Percentiles rank a stretch among this genome's conserved stretches.
Evolutionary conservation across 2,329 filamentous ascomycete genomes (phyloP).

Genomic region (Cyphellophora europaea): DNA sequence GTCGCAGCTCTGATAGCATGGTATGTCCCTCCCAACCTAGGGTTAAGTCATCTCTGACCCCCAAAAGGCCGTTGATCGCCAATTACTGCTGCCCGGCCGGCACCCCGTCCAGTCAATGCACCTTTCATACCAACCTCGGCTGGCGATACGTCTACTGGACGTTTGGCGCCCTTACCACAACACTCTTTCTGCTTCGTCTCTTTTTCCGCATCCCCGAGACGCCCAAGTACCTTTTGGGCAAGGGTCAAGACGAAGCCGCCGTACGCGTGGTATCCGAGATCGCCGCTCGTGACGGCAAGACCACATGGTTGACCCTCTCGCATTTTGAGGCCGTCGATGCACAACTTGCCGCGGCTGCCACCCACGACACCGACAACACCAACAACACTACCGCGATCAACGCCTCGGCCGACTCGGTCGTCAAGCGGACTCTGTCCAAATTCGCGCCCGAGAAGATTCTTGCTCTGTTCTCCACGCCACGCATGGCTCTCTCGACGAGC

Average conservation of each 20-base stretch:
- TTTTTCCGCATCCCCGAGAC: slow-evolving; percentile 64
- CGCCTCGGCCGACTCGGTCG: slow-evolving; percentile 40
- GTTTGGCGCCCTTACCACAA: slow-evolving; percentile 58
- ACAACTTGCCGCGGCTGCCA: too few relatives aligned
- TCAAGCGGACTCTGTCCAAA: slow-evolving; percentile 56
- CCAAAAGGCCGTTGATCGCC: too few relatives aligned
- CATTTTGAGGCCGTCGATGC: slow-evolving; percentile 42
- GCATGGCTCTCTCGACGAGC: slow-evolving; percentile 56
- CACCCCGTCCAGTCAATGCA: slow-evolving; percentile 40
- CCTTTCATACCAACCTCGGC: slow-evolving; percentile 56
- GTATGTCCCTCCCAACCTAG: slow-evolving; percentile 58
- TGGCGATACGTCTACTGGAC: slow-evolving; percentile 65
- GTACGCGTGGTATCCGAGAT: slow-evolving; percentile 62
- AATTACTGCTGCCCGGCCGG: too few relatives aligned
- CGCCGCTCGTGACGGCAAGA: slow-evolving; percentile 56
- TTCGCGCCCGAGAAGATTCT: slow-evolving; percentile 54
- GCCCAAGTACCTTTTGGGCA: slow-evolving; percentile 67
- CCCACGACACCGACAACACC: slow-evolving; percentile 51
- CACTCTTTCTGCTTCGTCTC: slow-evolving; percentile 58
- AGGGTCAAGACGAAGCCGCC: slow-evolving; percentile 61
- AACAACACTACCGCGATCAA: slow-evolving; percentile 40
- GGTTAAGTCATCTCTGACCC: too few relatives aligned
- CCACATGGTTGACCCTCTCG: slow-evolving; percentile 44
- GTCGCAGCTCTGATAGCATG: slow-evolving; percentile 40
- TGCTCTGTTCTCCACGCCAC: slow-evolving; percentile 55